phyloP scores from a whole-genome alignment of 1,139 yeast species.

The Arxiozyma bovina region DNA sequence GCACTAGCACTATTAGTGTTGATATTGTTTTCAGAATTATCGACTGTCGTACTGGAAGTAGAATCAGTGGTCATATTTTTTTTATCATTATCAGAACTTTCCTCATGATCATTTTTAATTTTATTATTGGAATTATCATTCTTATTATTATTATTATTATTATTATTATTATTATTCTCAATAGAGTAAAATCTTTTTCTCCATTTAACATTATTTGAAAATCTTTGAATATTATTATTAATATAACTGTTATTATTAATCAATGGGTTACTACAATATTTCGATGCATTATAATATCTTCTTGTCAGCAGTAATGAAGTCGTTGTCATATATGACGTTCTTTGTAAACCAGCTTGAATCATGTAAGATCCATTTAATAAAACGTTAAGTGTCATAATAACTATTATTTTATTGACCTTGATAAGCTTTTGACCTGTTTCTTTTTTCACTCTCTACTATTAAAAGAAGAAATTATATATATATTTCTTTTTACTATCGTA shows the following conservation, averaged over 20 bases:
- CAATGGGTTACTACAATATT: background rate
- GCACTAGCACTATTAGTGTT: background rate
- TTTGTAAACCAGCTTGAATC: background rate
- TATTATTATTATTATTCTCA: background rate
- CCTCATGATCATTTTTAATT: background rate
- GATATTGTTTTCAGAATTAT: background rate
- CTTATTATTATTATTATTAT: background rate
- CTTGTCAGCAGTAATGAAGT: constrained; percentile 1
- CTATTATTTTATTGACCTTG: too few species aligned
- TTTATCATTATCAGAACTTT: background rate
- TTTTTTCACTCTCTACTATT: too few species aligned
- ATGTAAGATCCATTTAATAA: background rate
- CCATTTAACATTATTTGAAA: constrained; percentile 1
- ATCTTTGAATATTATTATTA: constrained; percentile 1
- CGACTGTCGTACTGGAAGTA: background rate
- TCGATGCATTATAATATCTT: background rate
- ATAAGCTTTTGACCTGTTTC: background rate
- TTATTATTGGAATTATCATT: background rate
- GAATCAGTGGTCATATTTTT: background rate
- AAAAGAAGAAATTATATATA: too few species aligned
- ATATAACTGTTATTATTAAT: background rate
- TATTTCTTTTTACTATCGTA: too few species aligned
- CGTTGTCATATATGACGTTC: background rate
- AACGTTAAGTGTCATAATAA: background rate
- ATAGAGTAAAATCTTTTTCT: constrained; percentile 2